A percentile compares a stretch with the other conserved stretches of the same genome.
Evolutionary conservation across 371 early-diverging fungal species (phyloP).

Genomic region (Actinomucor elegans): DNA sequence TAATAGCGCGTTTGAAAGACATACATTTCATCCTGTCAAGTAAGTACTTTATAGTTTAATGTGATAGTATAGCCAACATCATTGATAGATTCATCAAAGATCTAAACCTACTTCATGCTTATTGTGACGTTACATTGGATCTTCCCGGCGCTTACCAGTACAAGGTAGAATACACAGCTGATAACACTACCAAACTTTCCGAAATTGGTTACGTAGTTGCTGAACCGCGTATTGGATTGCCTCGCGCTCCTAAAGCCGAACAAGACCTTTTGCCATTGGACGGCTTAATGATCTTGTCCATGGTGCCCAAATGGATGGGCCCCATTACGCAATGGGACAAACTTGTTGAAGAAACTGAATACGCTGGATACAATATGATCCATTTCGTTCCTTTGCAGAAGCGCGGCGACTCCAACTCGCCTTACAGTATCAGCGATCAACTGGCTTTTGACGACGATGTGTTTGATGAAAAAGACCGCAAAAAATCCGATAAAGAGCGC

Average conservation of each 20-base stretch:
- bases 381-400: conserved; percentile 94
- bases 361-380: conserved; percentile 93
- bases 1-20: conserved; percentile 33
- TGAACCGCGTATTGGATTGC: conserved; percentile 71
- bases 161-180: conserved; percentile 67
- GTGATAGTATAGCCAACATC: too few species aligned
- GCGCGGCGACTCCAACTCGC: conserved; percentile 90
- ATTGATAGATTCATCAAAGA: conserved; percentile 33
- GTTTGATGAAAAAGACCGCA: conserved; percentile 56
- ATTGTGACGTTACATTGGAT: conserved; percentile 68
- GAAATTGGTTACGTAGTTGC: conserved; percentile 76
- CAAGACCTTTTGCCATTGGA: conserved; percentile 63
- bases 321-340: conserved; percentile 76
- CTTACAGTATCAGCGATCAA: conserved; percentile 94
- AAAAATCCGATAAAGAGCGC: conserved; percentile 57
- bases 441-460: conserved; percentile 82
- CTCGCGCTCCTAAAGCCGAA: not conserved
- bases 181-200: conserved; percentile 15
- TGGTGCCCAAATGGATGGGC: conserved; percentile 96
- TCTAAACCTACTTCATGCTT: conserved; percentile 53
- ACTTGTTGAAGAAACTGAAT: conserved; percentile 66
- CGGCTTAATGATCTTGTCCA: conserved; percentile 82
- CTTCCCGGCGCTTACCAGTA: conserved; percentile 88
- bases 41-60: too few species aligned
- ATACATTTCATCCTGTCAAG: conserved; percentile 41